A percentile compares a stretch with the other conserved stretches of the same genome.
phyloP scores from a whole-genome alignment of 108 stramenopile species.

The Conticribra weissflogii region DNA sequence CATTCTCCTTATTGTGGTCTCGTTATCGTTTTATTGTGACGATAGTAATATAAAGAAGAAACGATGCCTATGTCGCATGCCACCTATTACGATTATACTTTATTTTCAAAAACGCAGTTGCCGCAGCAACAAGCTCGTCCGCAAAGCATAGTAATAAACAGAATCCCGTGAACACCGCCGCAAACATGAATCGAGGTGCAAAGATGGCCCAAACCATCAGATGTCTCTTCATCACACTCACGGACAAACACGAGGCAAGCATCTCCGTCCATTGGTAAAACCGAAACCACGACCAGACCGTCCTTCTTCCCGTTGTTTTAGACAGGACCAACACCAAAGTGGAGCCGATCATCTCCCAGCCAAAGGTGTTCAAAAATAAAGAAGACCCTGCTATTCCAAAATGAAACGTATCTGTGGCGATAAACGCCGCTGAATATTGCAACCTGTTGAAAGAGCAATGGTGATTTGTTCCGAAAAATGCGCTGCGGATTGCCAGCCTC shows the following conservation, averaged over 20 bases:
- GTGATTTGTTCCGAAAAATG: constrained; percentile 84
- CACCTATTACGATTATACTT: neutral
- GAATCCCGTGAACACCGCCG: constrained; percentile 59
- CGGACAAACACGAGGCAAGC: constrained; percentile 70
- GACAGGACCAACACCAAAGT: constrained; percentile 51
- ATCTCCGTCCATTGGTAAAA: constrained; percentile 75
- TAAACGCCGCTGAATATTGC: constrained; percentile 85
- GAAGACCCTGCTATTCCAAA: constrained; percentile 72
- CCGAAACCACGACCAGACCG: constrained; percentile 67
- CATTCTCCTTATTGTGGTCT: no score
- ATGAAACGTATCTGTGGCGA: constrained; percentile 73
- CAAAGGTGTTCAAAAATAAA: constrained; percentile 85
- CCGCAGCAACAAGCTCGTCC: neutral
- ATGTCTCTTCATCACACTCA: constrained; percentile 76
- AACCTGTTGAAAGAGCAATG: constrained; percentile 82
- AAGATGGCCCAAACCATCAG: constrained; percentile 92
- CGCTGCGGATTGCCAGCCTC: constrained; percentile 69
- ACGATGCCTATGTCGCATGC: no score
- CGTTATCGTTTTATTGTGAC: no score
- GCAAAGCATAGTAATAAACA: constrained; percentile 26
- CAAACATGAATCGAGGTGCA: constrained; percentile 82
- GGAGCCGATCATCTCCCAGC: constrained; percentile 80
- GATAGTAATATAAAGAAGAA: no score
- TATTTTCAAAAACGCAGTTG: neutral
- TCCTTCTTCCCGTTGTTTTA: constrained; percentile 2